These are phyloP conservation scores for Fusarium guadeloupense DNA, from an alignment of 2,329 filamentous ascomycete species.

Conservation along the genomic window DNA sequence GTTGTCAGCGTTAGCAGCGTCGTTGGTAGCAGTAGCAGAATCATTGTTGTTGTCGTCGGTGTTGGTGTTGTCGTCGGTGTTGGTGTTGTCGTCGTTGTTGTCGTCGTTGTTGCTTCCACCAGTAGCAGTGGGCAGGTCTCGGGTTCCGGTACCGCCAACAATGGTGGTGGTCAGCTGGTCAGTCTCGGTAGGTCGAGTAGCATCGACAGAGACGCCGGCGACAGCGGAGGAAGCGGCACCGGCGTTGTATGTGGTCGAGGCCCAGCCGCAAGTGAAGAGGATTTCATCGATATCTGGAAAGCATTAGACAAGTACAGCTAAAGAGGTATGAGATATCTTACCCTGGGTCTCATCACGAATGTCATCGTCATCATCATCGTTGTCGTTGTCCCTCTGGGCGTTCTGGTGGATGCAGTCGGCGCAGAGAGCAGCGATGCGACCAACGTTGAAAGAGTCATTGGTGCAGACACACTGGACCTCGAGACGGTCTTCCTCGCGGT, in stretches of 20 bases:
- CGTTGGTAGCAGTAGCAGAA: conserved; percentile 13
- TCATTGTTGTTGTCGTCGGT: conserved; percentile 1
- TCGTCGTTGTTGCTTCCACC: background rate
- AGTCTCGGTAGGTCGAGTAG: conserved; percentile 45
- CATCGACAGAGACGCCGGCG: conserved; percentile 45
- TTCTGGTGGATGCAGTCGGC: conserved; percentile 51
- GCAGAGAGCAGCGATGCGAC: conserved; percentile 48
- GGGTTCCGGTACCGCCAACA: conserved; percentile 21
- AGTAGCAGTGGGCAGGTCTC: conserved; percentile 14
- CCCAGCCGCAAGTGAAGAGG: conserved; percentile 49
- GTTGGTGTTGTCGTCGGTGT: background rate
- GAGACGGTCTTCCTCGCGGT: conserved; percentile 50
- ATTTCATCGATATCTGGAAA: conserved; percentile 48
- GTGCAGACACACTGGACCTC: conserved; percentile 54
- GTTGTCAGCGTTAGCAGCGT: conserved; percentile 17
- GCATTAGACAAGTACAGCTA: background rate
- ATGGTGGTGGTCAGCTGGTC: conserved; percentile 51
- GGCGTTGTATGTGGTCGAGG: conserved; percentile 44
- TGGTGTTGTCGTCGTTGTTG: conserved; percentile 2
- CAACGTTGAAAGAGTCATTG: conserved; percentile 53
- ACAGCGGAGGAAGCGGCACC: conserved; percentile 41
- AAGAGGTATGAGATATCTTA: conserved; percentile 1
- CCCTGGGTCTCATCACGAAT: conserved; percentile 36
- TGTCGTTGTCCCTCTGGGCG: conserved; percentile 25
- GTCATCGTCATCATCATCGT: conserved; percentile 34